These are phyloP conservation scores for Aplosporella prunicola DNA, from an alignment of 2,329 filamentous ascomycete genomes.

Conservation along the genomic window DNA sequence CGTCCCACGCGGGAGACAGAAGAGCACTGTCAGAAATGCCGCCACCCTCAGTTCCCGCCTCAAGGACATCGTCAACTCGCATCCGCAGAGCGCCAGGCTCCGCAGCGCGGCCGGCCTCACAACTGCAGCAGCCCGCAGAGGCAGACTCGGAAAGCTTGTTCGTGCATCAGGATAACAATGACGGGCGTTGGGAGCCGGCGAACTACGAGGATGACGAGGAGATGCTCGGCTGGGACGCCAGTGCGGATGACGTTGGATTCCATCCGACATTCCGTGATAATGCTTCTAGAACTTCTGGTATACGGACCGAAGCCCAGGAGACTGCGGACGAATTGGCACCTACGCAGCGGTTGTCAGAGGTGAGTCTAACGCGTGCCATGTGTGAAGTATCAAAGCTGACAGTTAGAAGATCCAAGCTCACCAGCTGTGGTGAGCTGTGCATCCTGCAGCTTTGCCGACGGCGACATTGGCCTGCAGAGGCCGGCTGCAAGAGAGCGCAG, in stretches of 20 bases:
- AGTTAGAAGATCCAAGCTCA: conserved; percentile 2
- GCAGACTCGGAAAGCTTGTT: conserved; percentile 61
- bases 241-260: conserved; percentile 39
- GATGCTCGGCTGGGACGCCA: conserved; percentile 66
- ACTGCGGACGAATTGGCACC: conserved; percentile 48
- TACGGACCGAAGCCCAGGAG: conserved; percentile 18
- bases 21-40: conserved; percentile 32
- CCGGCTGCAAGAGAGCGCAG: too few species aligned
- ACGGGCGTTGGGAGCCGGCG: conserved; percentile 63
- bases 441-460: too few species aligned
- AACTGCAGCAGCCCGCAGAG: conserved; percentile 30
- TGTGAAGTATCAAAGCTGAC: not conserved
- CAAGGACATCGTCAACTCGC: conserved; percentile 22
- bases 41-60: conserved; percentile 29
- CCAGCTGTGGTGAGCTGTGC: conserved; percentile 6
- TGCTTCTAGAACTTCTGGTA: conserved; percentile 13
- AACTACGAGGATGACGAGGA: conserved; percentile 56
- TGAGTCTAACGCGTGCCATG: conserved; percentile 26
- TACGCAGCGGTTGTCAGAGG: conserved; percentile 65
- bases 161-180: conserved; percentile 55
- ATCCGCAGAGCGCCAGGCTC: conserved; percentile 21
- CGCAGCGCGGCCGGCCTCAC: conserved; percentile 16
- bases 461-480: too few species aligned
- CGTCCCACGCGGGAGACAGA: not conserved
- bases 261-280: conserved; percentile 39